Base-by-base conservation (phyloP, 2,329 filamentous ascomycete genomes). In the Dichotomopilus funicola region DNA sequence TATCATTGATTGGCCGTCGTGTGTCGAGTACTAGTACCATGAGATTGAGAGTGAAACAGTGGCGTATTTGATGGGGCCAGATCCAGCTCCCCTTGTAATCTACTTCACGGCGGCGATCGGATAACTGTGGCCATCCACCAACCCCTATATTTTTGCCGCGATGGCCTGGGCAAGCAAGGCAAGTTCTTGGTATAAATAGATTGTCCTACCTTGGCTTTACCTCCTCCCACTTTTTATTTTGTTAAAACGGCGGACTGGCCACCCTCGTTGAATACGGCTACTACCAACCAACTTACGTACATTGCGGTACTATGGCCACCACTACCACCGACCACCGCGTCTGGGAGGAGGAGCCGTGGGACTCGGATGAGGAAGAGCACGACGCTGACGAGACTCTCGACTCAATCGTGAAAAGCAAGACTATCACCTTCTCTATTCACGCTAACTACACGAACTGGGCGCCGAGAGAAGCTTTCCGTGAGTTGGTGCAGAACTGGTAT, bases 401-500 rank as follows among this genome's bases (percentile, higher is more conserved):
- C 36, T 40, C 36, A 13, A 51, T 57, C 35, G 13, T 38, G 1
- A 53, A 48, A 12, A 57, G 55, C 50, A 53, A 51, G 34, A 58
- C 52, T 8, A 55, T 58, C 52, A 42, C 36, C 13, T 51, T 55
- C 31, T 19, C 53, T 19, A 58, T 59, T 43, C 49, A 42, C 19
- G 52, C 54, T 42, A 54, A 46, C 10, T 62, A 60, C 51, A 58
- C 56, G 5, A 46, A 53, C 13, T 64, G 59, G 58, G 43, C 41
- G 1, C 53, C 58, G 3, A 38, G 52, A 9, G 63, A 69, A 52
- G 68, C 68, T 5, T 70, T 71, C 33, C 63, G 67, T 12, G 69
- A 70, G 56, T 54, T 70, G 3, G 59, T 69, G 19, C 67, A 69
- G 47, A 70, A 70, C 55, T 71, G 67, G 69, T 67, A 59, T n/a